phyloP scores from a whole-genome alignment of 2,329 filamentous ascomycete species.

The Venturia nashicola region DNA sequence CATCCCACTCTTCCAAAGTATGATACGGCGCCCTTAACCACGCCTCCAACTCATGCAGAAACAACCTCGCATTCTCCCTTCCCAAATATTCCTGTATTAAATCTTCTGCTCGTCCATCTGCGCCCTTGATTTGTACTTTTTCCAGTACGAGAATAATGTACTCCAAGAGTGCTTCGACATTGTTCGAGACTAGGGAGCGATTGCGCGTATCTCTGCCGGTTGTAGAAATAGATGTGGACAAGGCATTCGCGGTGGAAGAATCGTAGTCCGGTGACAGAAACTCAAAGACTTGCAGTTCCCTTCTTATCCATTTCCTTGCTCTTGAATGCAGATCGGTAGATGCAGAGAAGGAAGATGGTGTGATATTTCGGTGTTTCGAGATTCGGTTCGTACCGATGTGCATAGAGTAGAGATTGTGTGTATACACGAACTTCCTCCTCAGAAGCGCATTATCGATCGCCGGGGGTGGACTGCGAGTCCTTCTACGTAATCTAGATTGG shows the following conservation, averaged over 20 bases:
- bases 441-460: conserved; percentile 31
- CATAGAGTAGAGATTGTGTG: conserved; percentile 57
- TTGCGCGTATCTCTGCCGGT: not conserved
- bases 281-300: conserved; percentile 73
- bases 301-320: conserved; percentile 68
- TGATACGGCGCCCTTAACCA: conserved; percentile 74
- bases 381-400: conserved; percentile 71
- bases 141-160: conserved; percentile 77
- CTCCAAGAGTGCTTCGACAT: conserved; percentile 74
- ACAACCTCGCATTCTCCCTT: conserved; percentile 56
- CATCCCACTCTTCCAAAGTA: conserved; percentile 67
- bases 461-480: conserved; percentile 14
- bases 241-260: not conserved
- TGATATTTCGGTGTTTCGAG: conserved; percentile 66
- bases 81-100: conserved; percentile 71
- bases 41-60: conserved; percentile 72
- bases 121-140: conserved; percentile 69
- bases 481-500: conserved; percentile 15
- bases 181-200: conserved; percentile 30
- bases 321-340: conserved; percentile 60
- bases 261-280: conserved; percentile 43
- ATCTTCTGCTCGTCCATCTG: conserved; percentile 65
- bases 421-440: conserved; percentile 61
- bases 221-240: not conserved
- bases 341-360: conserved; percentile 49